Percentiles rank a stretch among this genome's conserved stretches.
phyloP scores from a whole-genome alignment of 2,329 filamentous ascomycete species.

The Colletotrichum truncatum region DNA sequence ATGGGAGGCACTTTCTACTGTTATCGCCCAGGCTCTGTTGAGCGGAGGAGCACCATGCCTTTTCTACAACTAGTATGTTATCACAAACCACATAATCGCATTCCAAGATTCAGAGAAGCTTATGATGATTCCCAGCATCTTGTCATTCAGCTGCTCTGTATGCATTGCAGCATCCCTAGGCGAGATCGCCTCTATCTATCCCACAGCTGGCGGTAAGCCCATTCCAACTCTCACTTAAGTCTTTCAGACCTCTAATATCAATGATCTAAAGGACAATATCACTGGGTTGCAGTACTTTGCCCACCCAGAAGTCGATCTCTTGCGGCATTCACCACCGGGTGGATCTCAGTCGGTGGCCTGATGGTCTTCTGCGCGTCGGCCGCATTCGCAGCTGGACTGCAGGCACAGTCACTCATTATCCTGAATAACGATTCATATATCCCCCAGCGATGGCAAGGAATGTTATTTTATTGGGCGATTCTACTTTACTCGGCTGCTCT shows the following conservation, averaged over 20 bases:
- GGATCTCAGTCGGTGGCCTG: constrained; percentile 56
- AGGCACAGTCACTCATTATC: constrained; percentile 52
- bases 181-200: constrained; percentile 49
- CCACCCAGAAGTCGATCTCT: constrained; percentile 41
- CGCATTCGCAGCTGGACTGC: constrained; percentile 54
- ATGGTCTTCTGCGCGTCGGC: constrained; percentile 54
- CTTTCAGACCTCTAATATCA: background rate
- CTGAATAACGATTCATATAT: constrained; percentile 50
- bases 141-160: constrained; percentile 50
- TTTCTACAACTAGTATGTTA: constrained; percentile 52
- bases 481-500: constrained; percentile 45
- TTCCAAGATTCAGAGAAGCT: background rate
- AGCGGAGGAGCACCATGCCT: constrained; percentile 56
- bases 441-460: constrained; percentile 52
- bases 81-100: background rate
- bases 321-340: constrained; percentile 51
- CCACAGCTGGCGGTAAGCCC: constrained; percentile 41
- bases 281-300: constrained; percentile 52
- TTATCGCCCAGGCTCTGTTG: constrained; percentile 52
- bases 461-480: constrained; percentile 56
- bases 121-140: constrained; percentile 42
- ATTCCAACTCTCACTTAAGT: background rate
- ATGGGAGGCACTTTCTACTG: constrained; percentile 58
- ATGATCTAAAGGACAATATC: constrained; percentile 48
- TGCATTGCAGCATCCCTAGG: constrained; percentile 49